A percentile compares a stretch with the other conserved stretches of the same genome.
phyloP scores from a whole-genome alignment of 176 grass and related monocot species.

The Aegilops umbellulata region DNA sequence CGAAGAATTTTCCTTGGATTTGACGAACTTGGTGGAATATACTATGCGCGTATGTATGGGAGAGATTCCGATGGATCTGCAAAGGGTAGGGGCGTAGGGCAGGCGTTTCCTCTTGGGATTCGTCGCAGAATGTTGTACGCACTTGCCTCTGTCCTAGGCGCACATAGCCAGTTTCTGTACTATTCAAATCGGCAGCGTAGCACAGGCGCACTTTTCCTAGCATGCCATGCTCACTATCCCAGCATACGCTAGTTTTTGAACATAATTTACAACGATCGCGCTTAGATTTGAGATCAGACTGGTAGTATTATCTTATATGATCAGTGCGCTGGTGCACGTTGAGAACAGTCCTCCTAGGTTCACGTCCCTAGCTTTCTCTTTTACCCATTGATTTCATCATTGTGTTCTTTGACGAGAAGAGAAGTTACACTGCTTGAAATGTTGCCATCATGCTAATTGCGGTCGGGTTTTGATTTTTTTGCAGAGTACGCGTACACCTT shows the following conservation, averaged over 20 bases:
- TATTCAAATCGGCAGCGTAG: conserved; percentile 12
- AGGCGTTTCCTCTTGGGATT: conserved; percentile 50
- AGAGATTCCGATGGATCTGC: conserved; percentile 50
- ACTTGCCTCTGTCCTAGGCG: not conserved
- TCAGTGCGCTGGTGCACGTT: not conserved
- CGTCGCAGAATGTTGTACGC: conserved; percentile 21
- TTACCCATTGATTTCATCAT: not conserved
- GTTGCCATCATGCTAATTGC: not conserved
- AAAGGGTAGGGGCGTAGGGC: not conserved
- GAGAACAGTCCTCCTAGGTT: not conserved
- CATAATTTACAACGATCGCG: not conserved
- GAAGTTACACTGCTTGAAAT: not conserved
- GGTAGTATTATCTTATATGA: not conserved
- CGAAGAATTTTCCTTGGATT: conserved; percentile 42
- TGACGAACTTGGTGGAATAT: not conserved
- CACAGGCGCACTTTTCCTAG: not conserved
- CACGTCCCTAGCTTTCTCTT: not conserved
- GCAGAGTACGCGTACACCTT: conserved; percentile 91
- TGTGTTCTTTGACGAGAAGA: not conserved
- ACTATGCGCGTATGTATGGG: not conserved
- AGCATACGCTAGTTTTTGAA: not conserved
- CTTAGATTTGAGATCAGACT: not conserved
- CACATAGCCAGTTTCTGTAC: not conserved
- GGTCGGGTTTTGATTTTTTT: not conserved
- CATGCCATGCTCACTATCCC: not conserved